A percentile compares a stretch with the other conserved stretches of the same genome.
Evolutionary conservation across 768 basidiomycete genomes (phyloP).

Genomic region (Suillus bovinus): DNA sequence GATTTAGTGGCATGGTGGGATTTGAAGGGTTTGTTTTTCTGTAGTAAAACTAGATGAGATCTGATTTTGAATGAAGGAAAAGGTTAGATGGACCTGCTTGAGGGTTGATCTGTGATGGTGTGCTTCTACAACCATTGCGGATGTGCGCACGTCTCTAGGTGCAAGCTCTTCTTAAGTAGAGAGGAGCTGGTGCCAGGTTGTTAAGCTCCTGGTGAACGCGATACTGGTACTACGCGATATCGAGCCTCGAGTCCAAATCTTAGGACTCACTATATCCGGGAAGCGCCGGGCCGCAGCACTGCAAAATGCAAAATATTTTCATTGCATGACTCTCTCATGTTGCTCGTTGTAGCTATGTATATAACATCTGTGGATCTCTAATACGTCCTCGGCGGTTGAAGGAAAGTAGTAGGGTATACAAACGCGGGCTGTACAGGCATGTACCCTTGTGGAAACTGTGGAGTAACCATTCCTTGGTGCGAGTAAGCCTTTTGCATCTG

Average conservation of each 20-base stretch:
- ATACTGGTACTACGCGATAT: not conserved
- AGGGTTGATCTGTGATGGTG: constrained; percentile 64
- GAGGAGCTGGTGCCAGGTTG: not conserved
- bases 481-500: not conserved
- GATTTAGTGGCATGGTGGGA: constrained; percentile 89
- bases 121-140: constrained; percentile 37
- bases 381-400: constrained; percentile 10
- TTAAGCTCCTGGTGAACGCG: not conserved
- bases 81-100: constrained; percentile 59
- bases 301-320: not conserved
- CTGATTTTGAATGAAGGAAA: not conserved
- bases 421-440: constrained; percentile 16
- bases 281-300: not conserved
- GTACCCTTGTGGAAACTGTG: constrained; percentile 27
- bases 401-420: constrained; percentile 20
- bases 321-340: not conserved
- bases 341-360: not conserved
- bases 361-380: too few relatives aligned
- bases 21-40: constrained; percentile 94
- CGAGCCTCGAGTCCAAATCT: not conserved
- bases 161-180: not conserved
- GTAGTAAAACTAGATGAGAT: constrained; percentile 8
- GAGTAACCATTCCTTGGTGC: constrained; percentile 3
- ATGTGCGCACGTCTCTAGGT: not conserved
- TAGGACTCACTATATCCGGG: not conserved